A percentile compares a stretch with the other conserved stretches of the same genome.
Conservation (phyloP, 768 basidiomycete genomes). For the Rhizopogon vinicolor region DNA sequence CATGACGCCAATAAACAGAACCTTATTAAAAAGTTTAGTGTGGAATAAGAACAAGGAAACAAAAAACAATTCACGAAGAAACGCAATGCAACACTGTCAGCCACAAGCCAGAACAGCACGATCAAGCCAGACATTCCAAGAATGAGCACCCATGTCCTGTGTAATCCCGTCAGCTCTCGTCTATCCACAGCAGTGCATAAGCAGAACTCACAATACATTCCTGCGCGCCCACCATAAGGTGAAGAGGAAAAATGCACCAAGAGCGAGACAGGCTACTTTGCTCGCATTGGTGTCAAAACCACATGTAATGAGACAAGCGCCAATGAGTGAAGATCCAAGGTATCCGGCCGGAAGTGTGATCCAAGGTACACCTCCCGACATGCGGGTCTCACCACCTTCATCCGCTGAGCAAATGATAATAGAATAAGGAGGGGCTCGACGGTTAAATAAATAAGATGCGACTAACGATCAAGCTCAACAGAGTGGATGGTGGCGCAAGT, state of each 20-base stretch:
- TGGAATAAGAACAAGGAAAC: neutral
- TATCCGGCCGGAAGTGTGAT: slow-evolving; percentile 84
- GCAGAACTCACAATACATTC: slow-evolving; percentile 58
- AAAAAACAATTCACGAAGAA: slow-evolving; percentile 52
- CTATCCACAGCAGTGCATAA: neutral
- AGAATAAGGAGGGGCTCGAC: slow-evolving; percentile 3
- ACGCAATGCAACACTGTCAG: slow-evolving; percentile 65
- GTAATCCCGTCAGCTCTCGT: neutral
- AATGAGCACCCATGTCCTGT: slow-evolving; percentile 75
- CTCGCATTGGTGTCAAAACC: slow-evolving; percentile 88
- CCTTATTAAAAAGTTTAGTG: slow-evolving; percentile 30
- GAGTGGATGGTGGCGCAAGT: slow-evolving; percentile 86
- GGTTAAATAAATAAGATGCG: neutral
- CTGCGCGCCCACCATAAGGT: slow-evolving; percentile 86
- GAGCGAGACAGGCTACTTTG: slow-evolving; percentile 74
- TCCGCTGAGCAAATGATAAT: slow-evolving; percentile 47
- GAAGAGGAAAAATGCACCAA: slow-evolving; percentile 83
- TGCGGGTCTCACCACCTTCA: slow-evolving; percentile 82
- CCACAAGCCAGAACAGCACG: slow-evolving; percentile 82
- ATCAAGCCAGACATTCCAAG: slow-evolving; percentile 76
- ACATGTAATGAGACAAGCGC: slow-evolving; percentile 81
- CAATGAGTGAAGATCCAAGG: slow-evolving; percentile 82
- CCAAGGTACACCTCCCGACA: slow-evolving; percentile 83
- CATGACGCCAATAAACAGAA: slow-evolving; percentile 85
- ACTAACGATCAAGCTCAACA: slow-evolving; percentile 82